Base-by-base conservation (phyloP, 148 eudicot genomes). In the Vaccinium darrowii region DNA sequence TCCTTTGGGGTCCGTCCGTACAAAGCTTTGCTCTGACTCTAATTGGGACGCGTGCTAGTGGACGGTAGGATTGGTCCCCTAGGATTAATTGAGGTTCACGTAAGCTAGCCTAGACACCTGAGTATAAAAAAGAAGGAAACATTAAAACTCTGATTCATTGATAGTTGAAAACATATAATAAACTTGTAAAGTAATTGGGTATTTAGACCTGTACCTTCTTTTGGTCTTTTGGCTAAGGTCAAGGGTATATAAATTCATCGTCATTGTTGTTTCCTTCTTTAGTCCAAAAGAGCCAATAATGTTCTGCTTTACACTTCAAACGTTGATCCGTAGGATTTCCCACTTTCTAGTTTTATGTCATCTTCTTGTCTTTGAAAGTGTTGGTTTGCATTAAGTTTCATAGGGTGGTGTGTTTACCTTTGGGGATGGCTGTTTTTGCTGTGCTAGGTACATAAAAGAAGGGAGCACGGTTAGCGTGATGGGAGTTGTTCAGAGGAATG, bases 381-480 rank as follows among this genome's bases (percentile, higher is more conserved):
- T 53, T 62, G 67, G 25, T 62, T 62, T 62, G 23, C 19, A 19
- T 62, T 62, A 21, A 19, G 67, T 62, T 21, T 8, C 23, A 21
- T 62, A 19, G 67, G 67, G 10, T 62, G 67, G 67, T 21, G 25
- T 62, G 67, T 62, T 62, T 19, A 62, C 67, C 23, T 19, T 19
- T 21, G 67, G 67, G 67, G 67, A 62, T 69, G n/a, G 51, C 7
- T 53, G 73, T 23, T 80, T 80, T 33, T 27, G 51, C 13, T 71
- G 62, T 77, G 19, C 11, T 83, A 95, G 98, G 93, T 94, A 93
- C 88, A 93, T 96, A 84, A 94, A 96, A 89, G 98, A 95, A 91
- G 98, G 98, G 78, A 96, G 98, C 92, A 94, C 98, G 0, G 98
- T 96, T 39, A 94, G 98, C 65, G 94, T 96, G 75, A 94, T 96